Conservation (phyloP, 352 stramenopile genomes). For the Phytophthora parvispora region DNA sequence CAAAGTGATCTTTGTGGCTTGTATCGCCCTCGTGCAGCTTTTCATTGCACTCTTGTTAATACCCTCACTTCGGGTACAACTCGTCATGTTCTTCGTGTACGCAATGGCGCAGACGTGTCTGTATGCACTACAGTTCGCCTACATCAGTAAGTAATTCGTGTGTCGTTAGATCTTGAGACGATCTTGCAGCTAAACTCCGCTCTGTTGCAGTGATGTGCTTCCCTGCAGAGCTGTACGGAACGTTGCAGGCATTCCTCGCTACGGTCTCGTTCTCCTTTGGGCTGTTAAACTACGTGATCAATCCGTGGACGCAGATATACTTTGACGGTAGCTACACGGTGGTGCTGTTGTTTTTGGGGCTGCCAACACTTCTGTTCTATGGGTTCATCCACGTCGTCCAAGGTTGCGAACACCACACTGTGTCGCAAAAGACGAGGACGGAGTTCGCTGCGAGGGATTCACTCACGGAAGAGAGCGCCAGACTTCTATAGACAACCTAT, state of each 20-base stretch:
- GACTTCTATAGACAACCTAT: slow-evolving; percentile 46
- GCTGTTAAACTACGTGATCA: slow-evolving; percentile 80
- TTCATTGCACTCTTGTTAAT: slow-evolving; percentile 76
- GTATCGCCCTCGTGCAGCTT: slow-evolving; percentile 70
- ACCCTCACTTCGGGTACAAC: slow-evolving; percentile 63
- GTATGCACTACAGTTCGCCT: slow-evolving; percentile 88
- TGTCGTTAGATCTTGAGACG: neutral
- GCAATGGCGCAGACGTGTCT: slow-evolving; percentile 81
- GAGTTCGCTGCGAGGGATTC: slow-evolving; percentile 19
- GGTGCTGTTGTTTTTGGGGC: slow-evolving; percentile 58
- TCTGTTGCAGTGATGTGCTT: slow-evolving; percentile 80
- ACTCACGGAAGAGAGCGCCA: slow-evolving; percentile 41
- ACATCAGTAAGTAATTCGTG: slow-evolving; percentile 70
- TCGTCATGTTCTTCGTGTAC: slow-evolving; percentile 78
- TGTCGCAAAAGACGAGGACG: slow-evolving; percentile 39
- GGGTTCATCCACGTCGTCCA: slow-evolving; percentile 71
- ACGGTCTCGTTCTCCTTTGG: slow-evolving; percentile 75
- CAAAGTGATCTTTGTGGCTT: slow-evolving; percentile 77
- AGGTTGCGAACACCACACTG: slow-evolving; percentile 70
- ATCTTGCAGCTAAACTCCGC: neutral
- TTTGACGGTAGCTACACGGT: slow-evolving; percentile 76
- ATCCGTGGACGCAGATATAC: slow-evolving; percentile 78
- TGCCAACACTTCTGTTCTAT: slow-evolving; percentile 71
- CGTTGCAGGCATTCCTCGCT: slow-evolving; percentile 82
- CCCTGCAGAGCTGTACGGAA: slow-evolving; percentile 78